Evolutionary conservation across 23 red algal genomes (phyloP).

Genomic region (Gracilaria gracilis): DNA sequence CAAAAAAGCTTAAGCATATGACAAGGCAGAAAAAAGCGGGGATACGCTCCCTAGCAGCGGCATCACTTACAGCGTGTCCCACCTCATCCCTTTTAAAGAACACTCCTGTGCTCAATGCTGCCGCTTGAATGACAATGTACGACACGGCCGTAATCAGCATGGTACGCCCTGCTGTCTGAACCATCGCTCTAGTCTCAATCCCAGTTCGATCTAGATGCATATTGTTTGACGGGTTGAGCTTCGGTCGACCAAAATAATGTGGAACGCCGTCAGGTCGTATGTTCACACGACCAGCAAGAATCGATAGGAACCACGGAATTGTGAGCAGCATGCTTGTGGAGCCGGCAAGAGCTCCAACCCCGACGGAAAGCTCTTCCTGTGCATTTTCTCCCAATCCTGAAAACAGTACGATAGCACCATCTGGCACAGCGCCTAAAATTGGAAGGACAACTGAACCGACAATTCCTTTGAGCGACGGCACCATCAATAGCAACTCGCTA

Average conservation of each 20-base stretch:
- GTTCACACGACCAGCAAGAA: conserved; percentile 69
- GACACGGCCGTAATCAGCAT: conserved; percentile 69
- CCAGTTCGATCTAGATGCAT: conserved; percentile 44
- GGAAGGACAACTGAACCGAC: conserved; percentile 87
- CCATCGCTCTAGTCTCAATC: conserved; percentile 40
- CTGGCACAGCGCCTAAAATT: conserved; percentile 82
- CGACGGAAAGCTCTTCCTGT: conserved; percentile 79
- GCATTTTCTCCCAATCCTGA: conserved; percentile 80
- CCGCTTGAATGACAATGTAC: conserved; percentile 75
- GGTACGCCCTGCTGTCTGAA: conserved; percentile 39
- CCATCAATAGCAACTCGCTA: conserved; percentile 74
- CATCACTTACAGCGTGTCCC: background rate
- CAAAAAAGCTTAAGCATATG: conserved; percentile 63
- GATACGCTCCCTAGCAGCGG: conserved; percentile 42
- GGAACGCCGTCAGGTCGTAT: conserved; percentile 42
- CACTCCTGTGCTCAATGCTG: conserved; percentile 56
- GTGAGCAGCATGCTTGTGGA: conserved; percentile 85
- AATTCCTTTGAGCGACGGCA: conserved; percentile 65
- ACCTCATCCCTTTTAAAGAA: conserved; percentile 46
- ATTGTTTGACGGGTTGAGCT: conserved; percentile 64
- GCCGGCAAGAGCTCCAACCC: conserved; percentile 80
- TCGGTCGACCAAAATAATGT: conserved; percentile 26
- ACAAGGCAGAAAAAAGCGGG: conserved; percentile 65
- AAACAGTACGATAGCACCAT: conserved; percentile 82
- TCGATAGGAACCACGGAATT: conserved; percentile 74